Base-by-base conservation (phyloP, 768 basidiomycete species). In the Coprinopsis marcescibilis region DNA sequence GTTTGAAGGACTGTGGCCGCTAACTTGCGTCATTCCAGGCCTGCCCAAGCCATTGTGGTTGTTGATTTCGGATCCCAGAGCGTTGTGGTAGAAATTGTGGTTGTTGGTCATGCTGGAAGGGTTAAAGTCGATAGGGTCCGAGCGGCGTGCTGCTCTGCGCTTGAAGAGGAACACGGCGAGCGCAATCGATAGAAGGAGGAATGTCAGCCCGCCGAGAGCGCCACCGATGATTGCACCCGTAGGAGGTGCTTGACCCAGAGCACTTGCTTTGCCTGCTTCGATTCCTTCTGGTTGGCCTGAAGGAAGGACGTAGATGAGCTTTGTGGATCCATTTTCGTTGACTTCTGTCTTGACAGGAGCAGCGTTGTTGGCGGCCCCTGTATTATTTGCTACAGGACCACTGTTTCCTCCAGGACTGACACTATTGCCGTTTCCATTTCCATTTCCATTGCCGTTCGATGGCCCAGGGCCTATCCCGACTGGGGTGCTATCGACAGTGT, bases 241-340 rank as follows among this genome's bases (percentile, higher is more conserved):
- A 15, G 39, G 39, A 21, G 39, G 39, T 25, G n/a, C 39, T 25
- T 25, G 39, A 40, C 39, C n/a, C n/a, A n/a, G n/a, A n/a, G n/a
- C n/a, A n/a, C n/a, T n/a, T n/a, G n/a, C n/a, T n/a, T n/a, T n/a
- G n/a, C n/a, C n/a, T n/a, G n/a, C n/a, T n/a, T n/a, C n/a, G n/a
- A n/a, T n/a, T n/a, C n/a, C n/a, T n/a, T n/a, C n/a, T n/a, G n/a
- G n/a, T n/a, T n/a, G n/a, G n/a, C n/a, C n/a, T n/a, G n/a, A n/a
- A n/a, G n/a, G n/a, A n/a, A n/a, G n/a, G n/a, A n/a, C n/a, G n/a
- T n/a, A n/a, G n/a, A n/a, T n/a, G n/a, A n/a, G n/a, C n/a, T n/a
- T n/a, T n/a, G n/a, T n/a, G n/a, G n/a, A n/a, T n/a, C n/a, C n/a
- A n/a, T n/a, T n/a, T n/a, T n/a, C n/a, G n/a, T n/a, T n/a, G n/a